A percentile compares a stretch with the other conserved stretches of the same genome.
Evolutionary conservation across 352 stramenopile genomes (phyloP).

Genomic region (Phytophthora capsici): DNA sequence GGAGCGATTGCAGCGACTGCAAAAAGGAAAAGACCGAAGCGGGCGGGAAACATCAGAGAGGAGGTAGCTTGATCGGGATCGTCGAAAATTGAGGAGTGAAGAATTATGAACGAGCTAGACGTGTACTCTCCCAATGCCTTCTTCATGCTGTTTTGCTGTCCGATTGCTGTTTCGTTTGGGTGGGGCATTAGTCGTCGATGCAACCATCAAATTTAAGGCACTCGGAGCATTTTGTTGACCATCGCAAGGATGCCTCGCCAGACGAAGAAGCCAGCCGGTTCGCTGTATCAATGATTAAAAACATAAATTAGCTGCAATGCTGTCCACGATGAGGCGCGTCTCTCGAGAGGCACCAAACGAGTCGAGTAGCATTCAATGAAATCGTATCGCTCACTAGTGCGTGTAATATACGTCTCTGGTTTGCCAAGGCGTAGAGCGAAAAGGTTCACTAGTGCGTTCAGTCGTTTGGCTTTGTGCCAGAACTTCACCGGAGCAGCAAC

Average conservation of each 20-base stretch:
- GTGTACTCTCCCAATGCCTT: background rate
- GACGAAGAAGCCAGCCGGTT: slow-evolving; percentile 1
- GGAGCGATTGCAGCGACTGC: background rate
- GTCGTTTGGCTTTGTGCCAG: background rate
- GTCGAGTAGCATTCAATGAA: background rate
- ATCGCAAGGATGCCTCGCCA: background rate
- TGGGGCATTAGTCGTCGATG: slow-evolving; percentile 5
- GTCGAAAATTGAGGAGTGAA: slow-evolving; percentile 22
- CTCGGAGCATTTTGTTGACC: slow-evolving; percentile 3
- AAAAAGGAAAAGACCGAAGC: slow-evolving; percentile 3
- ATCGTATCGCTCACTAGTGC: background rate
- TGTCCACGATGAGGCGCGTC: too few relatives aligned
- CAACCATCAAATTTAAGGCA: background rate
- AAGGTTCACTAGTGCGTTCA: background rate
- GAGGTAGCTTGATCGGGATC: background rate
- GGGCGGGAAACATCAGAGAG: slow-evolving; percentile 9
- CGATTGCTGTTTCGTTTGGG: background rate
- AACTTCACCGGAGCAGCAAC: background rate
- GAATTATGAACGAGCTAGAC: background rate
- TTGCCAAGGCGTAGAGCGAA: background rate
- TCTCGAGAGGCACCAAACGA: background rate
- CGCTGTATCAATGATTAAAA: background rate
- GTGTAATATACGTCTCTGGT: background rate
- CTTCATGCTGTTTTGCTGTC: background rate
- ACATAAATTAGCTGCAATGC: too few relatives aligned